Conservation (phyloP, 805 yeast genomes). For the Hanseniaspora nectarophila region DNA sequence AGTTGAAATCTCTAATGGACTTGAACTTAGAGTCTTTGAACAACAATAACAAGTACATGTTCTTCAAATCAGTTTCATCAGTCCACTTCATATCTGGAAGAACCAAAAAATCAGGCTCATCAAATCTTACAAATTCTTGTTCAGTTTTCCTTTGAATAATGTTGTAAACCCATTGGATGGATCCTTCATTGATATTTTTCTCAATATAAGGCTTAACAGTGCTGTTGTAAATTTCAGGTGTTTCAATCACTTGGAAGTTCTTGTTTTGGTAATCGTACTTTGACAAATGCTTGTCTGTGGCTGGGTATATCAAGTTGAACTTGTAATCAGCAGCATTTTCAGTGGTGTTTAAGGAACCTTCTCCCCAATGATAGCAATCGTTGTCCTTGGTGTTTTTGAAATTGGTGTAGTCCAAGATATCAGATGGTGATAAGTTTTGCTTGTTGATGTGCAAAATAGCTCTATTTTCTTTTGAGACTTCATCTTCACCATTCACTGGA, state of each 20-base stretch:
- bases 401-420: background rate
- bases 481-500: background rate
- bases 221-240: constrained; percentile 58
- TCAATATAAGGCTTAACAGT: constrained; percentile 65
- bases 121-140: constrained; percentile 62
- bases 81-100: constrained; percentile 98
- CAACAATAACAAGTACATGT: constrained; percentile 67
- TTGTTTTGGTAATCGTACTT: constrained; percentile 51
- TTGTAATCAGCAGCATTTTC: constrained; percentile 36
- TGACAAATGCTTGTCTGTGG: constrained; percentile 69
- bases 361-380: constrained; percentile 80
- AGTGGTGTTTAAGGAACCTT: constrained; percentile 31
- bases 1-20: constrained; percentile 62
- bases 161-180: constrained; percentile 82
- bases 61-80: constrained; percentile 49
- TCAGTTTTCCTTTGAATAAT: constrained; percentile 75
- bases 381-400: constrained; percentile 30
- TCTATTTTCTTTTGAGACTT: background rate
- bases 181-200: constrained; percentile 53
- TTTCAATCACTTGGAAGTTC: constrained; percentile 57
- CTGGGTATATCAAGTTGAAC: constrained; percentile 73
- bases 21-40: constrained; percentile 18
- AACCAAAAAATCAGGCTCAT: constrained; percentile 51
- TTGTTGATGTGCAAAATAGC: constrained; percentile 8
- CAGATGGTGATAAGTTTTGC: background rate